A percentile compares a stretch with the other conserved stretches of the same genome.
phyloP scores from a whole-genome alignment of 805 yeast species.

The Wickerhamiella alocasiicola region DNA sequence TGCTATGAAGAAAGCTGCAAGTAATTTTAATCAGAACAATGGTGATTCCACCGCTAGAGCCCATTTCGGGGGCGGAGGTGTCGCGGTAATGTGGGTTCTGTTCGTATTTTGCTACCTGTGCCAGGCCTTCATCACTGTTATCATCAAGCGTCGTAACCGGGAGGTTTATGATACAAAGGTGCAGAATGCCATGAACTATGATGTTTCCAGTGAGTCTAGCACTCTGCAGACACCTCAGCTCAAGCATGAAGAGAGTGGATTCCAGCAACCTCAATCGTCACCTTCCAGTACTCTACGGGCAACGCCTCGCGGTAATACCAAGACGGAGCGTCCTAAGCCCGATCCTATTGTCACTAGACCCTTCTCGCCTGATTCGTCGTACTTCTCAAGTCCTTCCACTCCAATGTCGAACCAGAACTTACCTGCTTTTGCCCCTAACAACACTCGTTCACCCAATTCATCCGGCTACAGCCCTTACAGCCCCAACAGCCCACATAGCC shows the following conservation, averaged over 20 bases:
- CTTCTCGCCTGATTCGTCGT: not conserved
- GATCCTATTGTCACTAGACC: not conserved
- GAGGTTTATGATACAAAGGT: not conserved
- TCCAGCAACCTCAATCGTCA: not conserved
- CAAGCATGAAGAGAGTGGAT: not conserved
- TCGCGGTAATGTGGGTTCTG: slow-evolving; percentile 6
- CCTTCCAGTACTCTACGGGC: slow-evolving; percentile 3
- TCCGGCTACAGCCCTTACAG: not conserved
- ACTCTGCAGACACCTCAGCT: slow-evolving; percentile 2
- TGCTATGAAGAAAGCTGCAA: not conserved
- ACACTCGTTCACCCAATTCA: no score
- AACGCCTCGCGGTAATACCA: not conserved
- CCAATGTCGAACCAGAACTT: no score
- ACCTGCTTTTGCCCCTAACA: no score
- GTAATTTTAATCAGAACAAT: slow-evolving; percentile 1
- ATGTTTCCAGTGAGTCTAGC: not conserved
- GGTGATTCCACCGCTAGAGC: not conserved
- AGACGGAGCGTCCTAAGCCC: not conserved
- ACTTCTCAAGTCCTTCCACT: no score
- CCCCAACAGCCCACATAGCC: not conserved
- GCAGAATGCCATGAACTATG: slow-evolving; percentile 2
- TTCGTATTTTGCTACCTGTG: slow-evolving; percentile 6
- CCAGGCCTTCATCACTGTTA: slow-evolving; percentile 7
- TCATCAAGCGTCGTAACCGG: slow-evolving; percentile 6
- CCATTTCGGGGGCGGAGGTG: slow-evolving; percentile 1